Evolutionary conservation across 345 rosid species (phyloP).

Genomic region (Eucalyptus polybractea): DNA sequence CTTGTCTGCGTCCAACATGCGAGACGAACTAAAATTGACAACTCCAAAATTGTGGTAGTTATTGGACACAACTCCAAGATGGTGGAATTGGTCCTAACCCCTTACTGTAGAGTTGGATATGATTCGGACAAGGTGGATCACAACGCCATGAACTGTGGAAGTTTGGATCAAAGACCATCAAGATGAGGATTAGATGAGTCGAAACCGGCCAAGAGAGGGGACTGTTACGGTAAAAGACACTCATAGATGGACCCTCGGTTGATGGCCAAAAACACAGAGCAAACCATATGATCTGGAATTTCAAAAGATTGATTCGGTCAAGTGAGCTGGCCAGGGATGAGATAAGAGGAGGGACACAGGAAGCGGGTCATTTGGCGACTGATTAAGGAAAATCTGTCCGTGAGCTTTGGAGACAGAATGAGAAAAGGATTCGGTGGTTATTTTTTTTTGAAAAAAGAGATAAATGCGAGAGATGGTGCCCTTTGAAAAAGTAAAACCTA

Average conservation of each 20-base stretch:
- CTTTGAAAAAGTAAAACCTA: no score
- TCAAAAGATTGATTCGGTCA: not conserved
- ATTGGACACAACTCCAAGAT: not conserved
- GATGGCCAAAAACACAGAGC: no score
- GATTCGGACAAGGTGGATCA: not conserved
- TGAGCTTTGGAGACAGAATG: no score
- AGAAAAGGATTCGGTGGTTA: no score
- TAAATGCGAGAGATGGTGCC: no score
- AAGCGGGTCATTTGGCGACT: no score
- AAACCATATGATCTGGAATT: no score
- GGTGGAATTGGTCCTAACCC: not conserved
- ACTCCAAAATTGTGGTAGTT: not conserved
- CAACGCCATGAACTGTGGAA: fast-evolving
- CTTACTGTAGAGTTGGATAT: not conserved
- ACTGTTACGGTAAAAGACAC: no score
- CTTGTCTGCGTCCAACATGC: not conserved
- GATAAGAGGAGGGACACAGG: not conserved
- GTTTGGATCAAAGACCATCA: no score
- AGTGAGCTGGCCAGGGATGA: not conserved
- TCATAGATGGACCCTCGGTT: no score
- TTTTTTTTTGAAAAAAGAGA: no score
- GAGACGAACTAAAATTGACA: not conserved
- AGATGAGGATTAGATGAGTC: not conserved
- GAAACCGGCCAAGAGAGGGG: not conserved
- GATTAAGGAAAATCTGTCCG: no score